Evolutionary conservation across 345 rosid species (phyloP).

Genomic region (Bruguiera sexangula): DNA sequence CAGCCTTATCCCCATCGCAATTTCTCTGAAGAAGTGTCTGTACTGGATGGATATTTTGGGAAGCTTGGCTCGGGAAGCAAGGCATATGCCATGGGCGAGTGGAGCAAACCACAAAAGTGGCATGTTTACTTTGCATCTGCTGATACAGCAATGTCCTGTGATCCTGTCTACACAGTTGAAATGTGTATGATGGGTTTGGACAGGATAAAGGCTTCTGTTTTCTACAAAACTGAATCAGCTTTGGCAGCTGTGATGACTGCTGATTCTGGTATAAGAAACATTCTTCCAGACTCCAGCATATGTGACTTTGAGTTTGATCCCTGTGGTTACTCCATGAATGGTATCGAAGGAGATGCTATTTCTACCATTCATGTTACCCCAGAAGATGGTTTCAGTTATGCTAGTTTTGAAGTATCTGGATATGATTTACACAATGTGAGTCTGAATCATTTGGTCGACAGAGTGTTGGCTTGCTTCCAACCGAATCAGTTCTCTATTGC

Average conservation of each 20-base stretch:
- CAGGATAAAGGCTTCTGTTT: conserved; percentile 20
- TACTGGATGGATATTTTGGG: conserved; percentile 20
- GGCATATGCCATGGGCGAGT: conserved; percentile 20
- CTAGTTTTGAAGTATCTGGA: conserved; percentile 26
- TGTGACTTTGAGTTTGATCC: conserved; percentile 34
- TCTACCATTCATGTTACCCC: conserved; percentile 30
- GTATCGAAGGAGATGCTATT: conserved; percentile 23
- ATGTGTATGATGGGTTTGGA: conserved; percentile 37
- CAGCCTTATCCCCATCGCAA: conserved; percentile 29
- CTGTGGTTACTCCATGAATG: conserved; percentile 31
- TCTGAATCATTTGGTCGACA: conserved; percentile 18
- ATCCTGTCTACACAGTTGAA: conserved; percentile 23
- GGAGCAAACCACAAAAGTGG: conserved; percentile 22
- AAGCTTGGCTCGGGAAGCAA: conserved; percentile 17
- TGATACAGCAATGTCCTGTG: not conserved
- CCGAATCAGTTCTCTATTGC: conserved; percentile 32
- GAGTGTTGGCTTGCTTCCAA: conserved; percentile 31
- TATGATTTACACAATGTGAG: conserved; percentile 18
- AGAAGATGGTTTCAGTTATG: conserved; percentile 33
- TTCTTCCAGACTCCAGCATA: conserved; percentile 25
- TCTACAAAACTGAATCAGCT: conserved; percentile 21
- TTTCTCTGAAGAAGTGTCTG: conserved; percentile 29
- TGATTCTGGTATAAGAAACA: conserved; percentile 27
- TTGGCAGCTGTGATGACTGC: conserved; percentile 22
- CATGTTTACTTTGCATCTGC: conserved; percentile 31